Percentiles rank a stretch among this genome's conserved stretches.
These are phyloP conservation scores for Catenaria anguillulae DNA, from an alignment of 371 early-diverging fungal species.

Conservation along the genomic window DNA sequence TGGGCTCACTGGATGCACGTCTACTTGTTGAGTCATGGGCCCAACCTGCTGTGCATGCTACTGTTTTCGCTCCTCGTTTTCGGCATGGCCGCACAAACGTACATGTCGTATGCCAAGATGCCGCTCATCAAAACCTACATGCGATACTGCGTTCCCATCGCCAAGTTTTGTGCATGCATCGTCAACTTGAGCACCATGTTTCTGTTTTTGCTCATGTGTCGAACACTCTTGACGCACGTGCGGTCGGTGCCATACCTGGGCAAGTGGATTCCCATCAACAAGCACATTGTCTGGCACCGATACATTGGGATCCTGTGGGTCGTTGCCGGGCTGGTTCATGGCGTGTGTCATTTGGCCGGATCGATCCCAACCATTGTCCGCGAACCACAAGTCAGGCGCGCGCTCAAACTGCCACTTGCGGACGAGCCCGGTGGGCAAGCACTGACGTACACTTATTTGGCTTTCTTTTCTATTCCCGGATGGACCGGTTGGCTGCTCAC, in stretches of 20 bases:
- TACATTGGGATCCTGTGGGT: conserved; percentile 25
- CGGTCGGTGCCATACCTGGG: conserved; percentile 21
- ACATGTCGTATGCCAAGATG: not conserved
- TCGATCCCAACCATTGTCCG: not conserved
- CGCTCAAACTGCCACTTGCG: not conserved
- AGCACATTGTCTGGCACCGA: conserved; percentile 39
- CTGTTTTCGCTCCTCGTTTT: not conserved
- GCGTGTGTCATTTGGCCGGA: conserved; percentile 29
- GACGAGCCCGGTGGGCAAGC: too few relatives aligned
- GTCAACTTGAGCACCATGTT: conserved; percentile 24
- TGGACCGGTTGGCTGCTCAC: conserved; percentile 31
- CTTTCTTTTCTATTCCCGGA: conserved; percentile 25
- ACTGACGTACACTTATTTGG: not conserved
- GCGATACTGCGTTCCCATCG: conserved; percentile 19
- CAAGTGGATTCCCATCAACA: conserved; percentile 30
- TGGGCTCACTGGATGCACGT: too few relatives aligned
- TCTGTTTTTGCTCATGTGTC: conserved; percentile 33
- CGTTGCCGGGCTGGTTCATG: conserved; percentile 32
- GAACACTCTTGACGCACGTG: conserved; percentile 27
- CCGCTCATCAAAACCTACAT: not conserved
- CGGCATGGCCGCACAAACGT: conserved; percentile 4
- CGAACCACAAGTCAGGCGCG: not conserved
- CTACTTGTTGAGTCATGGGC: too few relatives aligned
- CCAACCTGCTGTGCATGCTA: not conserved
- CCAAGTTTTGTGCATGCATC: conserved; percentile 24